Evolutionary conservation across 345 rosid genomes (phyloP), one percentile per base, ranked within the genome.

Genomic region (Brassica cretica): DNA sequence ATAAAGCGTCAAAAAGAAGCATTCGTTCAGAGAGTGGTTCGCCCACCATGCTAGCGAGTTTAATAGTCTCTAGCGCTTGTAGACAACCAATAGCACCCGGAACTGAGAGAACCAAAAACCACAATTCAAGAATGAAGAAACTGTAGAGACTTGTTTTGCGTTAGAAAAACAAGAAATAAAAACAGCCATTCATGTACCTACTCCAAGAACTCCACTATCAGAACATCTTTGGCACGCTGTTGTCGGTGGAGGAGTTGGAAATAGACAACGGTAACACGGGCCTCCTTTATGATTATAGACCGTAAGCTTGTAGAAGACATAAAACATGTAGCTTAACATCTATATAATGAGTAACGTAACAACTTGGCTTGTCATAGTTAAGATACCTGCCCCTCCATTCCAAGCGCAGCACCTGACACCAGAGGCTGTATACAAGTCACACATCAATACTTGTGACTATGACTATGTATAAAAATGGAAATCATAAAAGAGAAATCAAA

Each of bases 401-500:
- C 99, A 66, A 95, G 76, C 5, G 98, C 99, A 84, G 99, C 99
- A 29, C 99, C 99, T 0, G 99, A 95, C 33, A 92, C 99, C 76
- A 95, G 87, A 83, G 99, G 98, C 99, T 95, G 86, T 84, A 80
- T 35, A 37, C 37, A 64, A 69, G 15, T 21, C 49, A 64, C 51
- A 15, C 37, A 56, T 58, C 16, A 59, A 72, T 18, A 71, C 32
- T 55, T 70, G 56, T 69, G 75, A 51, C 21, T n/a, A 63, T 18
- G 27, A 21, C 55, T 76, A 76, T 25, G 35, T 5, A 51, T 6
- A 69, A 68, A 68, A 12, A 30, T 59, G 18, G 53, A 5, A 19
- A 21, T 39, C 46, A 39, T 14, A 64, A 44, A 61, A 61, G 71
- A 66, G 78, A 18, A 21, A 10, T 59, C 39, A 72, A 21, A 33